Percentiles rank a stretch among this genome's conserved stretches.
These are phyloP conservation scores for Thraustochytrium striatum DNA, from an alignment of 352 stramenopile genomes.

Conservation along the genomic window DNA sequence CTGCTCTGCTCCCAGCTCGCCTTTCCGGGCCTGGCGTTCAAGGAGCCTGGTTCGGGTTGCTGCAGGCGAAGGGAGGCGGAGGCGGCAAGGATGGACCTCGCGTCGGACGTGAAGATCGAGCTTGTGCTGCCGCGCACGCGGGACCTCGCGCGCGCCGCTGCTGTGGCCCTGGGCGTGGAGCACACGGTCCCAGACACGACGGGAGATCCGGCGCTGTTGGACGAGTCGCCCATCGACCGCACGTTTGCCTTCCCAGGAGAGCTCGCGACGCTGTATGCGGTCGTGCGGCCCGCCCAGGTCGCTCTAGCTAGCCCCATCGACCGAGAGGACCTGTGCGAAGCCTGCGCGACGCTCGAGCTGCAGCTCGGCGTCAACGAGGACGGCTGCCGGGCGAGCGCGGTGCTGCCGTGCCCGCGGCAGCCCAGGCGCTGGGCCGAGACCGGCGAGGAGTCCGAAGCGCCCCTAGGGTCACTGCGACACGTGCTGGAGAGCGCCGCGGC, in stretches of 20 bases:
- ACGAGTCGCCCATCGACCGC: not conserved
- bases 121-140: not conserved
- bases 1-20: too few relatives aligned
- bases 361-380: conserved; percentile 5
- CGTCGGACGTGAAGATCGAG: not conserved
- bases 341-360: conserved; percentile 5
- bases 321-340: not conserved
- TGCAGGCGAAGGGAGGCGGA: not conserved
- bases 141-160: not conserved
- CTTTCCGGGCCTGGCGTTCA: too few relatives aligned
- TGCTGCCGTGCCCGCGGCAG: conserved; percentile 16
- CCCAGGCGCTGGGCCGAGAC: not conserved
- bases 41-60: too few relatives aligned
- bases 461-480: not conserved
- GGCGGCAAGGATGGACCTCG: not conserved
- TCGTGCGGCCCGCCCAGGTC: not conserved
- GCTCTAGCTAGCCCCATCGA: not conserved
- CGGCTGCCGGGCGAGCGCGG: not conserved
- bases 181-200: not conserved
- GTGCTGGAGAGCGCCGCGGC: not conserved
- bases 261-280: conserved; percentile 23
- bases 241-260: conserved; percentile 21
- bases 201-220: not conserved
- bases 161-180: not conserved
- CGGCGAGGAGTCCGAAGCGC: not conserved